Evolutionary conservation across 352 stramenopile genomes (phyloP), one percentile per base, ranked within the genome.

Genomic region (Phytopythium ostracodes): DNA sequence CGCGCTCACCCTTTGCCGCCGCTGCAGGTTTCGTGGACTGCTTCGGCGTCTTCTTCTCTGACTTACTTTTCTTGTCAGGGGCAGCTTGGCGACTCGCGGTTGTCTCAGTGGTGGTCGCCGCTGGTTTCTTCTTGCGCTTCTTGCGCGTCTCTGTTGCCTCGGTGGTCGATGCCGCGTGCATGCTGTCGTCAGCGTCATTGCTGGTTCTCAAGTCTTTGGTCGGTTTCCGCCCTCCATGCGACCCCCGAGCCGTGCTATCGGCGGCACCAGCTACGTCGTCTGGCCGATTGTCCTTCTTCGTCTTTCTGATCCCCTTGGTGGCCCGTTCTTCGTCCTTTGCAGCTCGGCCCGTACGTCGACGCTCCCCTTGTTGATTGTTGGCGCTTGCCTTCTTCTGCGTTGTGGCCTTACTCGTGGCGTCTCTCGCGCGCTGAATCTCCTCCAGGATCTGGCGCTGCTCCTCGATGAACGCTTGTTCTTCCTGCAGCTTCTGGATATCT

Each of bases 361-460:
- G 52, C 33, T 57, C 52, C 17, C 52, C 36, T 57, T 29, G 22
- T 9, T 8, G 25, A 8, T n/a, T 57, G 8, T 57, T 46, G 31
- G 35, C 12, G 24, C 25, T 18, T 17, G 12, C 7, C 2, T 9
- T 22, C 35, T 44, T 44, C n/a, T 3, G 51, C 29, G 9, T 22
- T 18, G n/a, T 17, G 52, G 4, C 2, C n/a, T 46, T 58, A 11
- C 31, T 46, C n/a, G 8, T 17, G 12, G 52, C 35, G n/a, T 22
- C 22, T 14, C 53, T 38, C 53, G 47, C 35, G 11, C 69, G 69
- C 60, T 87, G 67, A 36, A 90, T 90, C 59, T 86, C 68, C 11
- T 71, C 77, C 53, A 90, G 56, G 18, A 90, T 90, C 60, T 81
- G 71, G n/a, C 67, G 77, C 64, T 90, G 82, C 56, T 88, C 68